Evolutionary conservation across 2,329 filamentous ascomycete species (phyloP), one percentile per base, ranked within the genome.

Genomic region (Drechslera avenae): DNA sequence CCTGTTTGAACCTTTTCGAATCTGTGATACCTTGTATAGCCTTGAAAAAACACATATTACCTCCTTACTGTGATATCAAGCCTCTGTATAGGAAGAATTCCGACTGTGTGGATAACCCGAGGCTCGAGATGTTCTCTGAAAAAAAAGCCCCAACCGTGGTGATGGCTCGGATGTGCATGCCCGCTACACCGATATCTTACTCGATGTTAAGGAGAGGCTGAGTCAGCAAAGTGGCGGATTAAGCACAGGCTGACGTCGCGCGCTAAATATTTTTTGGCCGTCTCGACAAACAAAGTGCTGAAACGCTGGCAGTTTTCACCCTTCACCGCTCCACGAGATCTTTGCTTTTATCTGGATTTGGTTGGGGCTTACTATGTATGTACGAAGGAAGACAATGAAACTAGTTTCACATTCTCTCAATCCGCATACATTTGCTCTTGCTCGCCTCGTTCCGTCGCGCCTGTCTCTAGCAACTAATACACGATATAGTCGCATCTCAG

Each of bases 371-470:
- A 9, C 16, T 52, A 54, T 60, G 62, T 65, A 64, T 63, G 60
- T 63, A 63, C 52, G 48, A 52, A 46, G 42, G 53, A 51, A 56
- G 55, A 56, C 37, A 66, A 65, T 66, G 62, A 60, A 65, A 57
- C 39, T 50, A 48, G 51, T 64, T 60, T 54, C 56, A 57, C 56
- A 16, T 45, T 56, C 53, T 65, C 59, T 63, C 50, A 36, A 50
- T 46, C 42, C 50, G 34, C 51, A 57, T 51, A 44, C 57, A 39
- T 52, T 61, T 53, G 60, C 54, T 56, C 50, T 49, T 54, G 58
- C 56, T 52, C 36, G 50, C 42, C 49, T 56, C 54, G 34, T 52
- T 31, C 40, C 39, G 39, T 46, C 48, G 51, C 61, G 56, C 56
- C 46, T 41, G 36, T 49, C 52, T 47, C 53, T 52, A 47, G 52